These are phyloP conservation scores for Salix caprea DNA, from an alignment of 345 rosid species.

Conservation along the genomic window DNA sequence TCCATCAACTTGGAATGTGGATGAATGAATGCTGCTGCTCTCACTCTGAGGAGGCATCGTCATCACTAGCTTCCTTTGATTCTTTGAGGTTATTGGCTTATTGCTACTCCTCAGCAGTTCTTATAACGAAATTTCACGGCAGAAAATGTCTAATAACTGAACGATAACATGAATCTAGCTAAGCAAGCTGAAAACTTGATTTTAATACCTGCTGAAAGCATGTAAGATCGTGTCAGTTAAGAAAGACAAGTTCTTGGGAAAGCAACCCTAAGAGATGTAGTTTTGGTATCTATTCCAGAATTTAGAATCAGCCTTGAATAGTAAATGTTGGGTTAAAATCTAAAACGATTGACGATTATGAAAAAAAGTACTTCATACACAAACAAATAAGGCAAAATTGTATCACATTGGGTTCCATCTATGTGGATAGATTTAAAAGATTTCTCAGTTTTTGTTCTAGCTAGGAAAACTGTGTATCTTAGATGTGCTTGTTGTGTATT, in stretches of 20 bases:
- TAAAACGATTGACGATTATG: too few relatives aligned
- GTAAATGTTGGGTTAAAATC: too few relatives aligned
- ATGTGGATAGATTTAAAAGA: background rate
- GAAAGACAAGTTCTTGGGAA: too few relatives aligned
- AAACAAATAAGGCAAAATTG: background rate
- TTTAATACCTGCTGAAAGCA: too few relatives aligned
- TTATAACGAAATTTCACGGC: background rate
- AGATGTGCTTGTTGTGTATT: background rate
- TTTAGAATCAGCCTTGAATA: too few relatives aligned
- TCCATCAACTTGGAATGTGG: constrained; percentile 81
- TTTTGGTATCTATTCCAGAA: too few relatives aligned
- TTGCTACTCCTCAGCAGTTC: background rate
- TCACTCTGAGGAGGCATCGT: background rate
- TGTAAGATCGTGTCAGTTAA: too few relatives aligned
- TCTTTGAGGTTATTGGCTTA: constrained; percentile 53
- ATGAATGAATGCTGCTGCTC: constrained; percentile 58
- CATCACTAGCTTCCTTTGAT: constrained; percentile 18
- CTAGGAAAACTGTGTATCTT: background rate
- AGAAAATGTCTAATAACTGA: too few relatives aligned
- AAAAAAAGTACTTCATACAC: too few relatives aligned
- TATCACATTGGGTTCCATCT: background rate
- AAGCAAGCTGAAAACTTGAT: too few relatives aligned
- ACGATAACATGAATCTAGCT: too few relatives aligned
- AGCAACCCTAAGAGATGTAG: too few relatives aligned
- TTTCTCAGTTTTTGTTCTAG: background rate